Conservation (phyloP, 208 protist genomes). For the Herpetomonas samuelpessoai region DNA sequence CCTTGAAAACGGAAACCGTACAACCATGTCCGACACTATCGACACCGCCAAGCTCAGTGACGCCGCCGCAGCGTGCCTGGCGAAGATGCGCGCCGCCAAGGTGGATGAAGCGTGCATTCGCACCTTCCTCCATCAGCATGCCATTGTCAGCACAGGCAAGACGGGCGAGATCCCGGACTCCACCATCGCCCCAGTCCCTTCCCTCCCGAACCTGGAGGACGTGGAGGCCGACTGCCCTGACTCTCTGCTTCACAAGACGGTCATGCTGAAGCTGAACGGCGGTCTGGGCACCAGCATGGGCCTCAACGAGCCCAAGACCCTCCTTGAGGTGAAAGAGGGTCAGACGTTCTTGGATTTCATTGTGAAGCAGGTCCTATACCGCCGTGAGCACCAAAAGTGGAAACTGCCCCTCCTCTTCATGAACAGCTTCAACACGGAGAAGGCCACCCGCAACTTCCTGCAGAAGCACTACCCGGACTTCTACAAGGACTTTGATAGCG, state of each 20-base stretch:
- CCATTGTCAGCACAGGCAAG: conserved; percentile 34
- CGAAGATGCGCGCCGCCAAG: conserved; percentile 62
- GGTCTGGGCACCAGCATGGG: conserved; percentile 94
- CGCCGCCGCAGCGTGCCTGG: conserved; percentile 47
- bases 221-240: conserved; percentile 22
- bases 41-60: conserved; percentile 28
- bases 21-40: conserved; percentile 9
- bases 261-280: conserved; percentile 98
- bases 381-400: conserved; percentile 85
- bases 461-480: conserved; percentile 46
- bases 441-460: conserved; percentile 84
- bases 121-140: conserved; percentile 61
- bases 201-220: conserved; percentile 34
- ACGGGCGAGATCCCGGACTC: conserved; percentile 59
- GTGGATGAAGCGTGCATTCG: conserved; percentile 63
- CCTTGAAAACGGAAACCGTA: conserved; percentile 5
- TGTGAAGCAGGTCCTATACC: conserved; percentile 89
- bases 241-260: conserved; percentile 73
- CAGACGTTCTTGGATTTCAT: conserved; percentile 98
- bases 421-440: conserved; percentile 98
- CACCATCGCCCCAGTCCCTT: conserved; percentile 36
- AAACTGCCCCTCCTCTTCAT: conserved; percentile 98
- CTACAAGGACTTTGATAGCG: conserved; percentile 42
- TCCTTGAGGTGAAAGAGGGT: conserved; percentile 92
- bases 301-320: conserved; percentile 78